Evolutionary conservation across 2,329 filamentous ascomycete genomes (phyloP).

Genomic region (Cytospora mali): DNA sequence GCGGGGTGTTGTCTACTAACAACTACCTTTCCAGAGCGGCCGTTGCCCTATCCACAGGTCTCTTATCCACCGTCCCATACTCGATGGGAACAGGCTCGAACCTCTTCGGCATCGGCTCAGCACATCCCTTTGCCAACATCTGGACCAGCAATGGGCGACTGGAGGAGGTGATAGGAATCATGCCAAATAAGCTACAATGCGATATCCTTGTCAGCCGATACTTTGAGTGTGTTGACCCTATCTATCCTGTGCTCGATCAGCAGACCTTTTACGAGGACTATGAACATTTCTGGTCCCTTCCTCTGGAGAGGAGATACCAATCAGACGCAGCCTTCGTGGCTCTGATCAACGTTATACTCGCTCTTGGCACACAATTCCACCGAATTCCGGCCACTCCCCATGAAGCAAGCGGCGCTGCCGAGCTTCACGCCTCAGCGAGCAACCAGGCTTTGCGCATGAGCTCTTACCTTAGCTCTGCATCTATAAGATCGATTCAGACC

Average conservation of each 20-base stretch:
- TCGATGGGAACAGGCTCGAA: constrained; percentile 72
- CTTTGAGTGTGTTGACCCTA: constrained; percentile 74
- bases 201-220: constrained; percentile 68
- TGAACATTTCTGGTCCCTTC: constrained; percentile 73
- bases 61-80: constrained; percentile 74
- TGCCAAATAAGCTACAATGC: constrained; percentile 75
- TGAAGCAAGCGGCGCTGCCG: constrained; percentile 65
- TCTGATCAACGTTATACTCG: constrained; percentile 76
- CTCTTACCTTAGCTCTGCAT: constrained; percentile 76
- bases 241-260: constrained; percentile 79
- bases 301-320: constrained; percentile 57
- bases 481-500: constrained; percentile 72
- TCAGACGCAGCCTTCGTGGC: constrained; percentile 71
- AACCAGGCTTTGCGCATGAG: constrained; percentile 76
- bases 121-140: constrained; percentile 81
- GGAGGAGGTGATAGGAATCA: constrained; percentile 72
- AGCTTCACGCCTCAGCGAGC: constrained; percentile 79
- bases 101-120: constrained; percentile 78
- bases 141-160: constrained; percentile 80
- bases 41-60: constrained; percentile 58
- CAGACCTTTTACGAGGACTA: constrained; percentile 78
- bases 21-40: constrained; percentile 50
- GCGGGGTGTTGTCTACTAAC: constrained; percentile 50
- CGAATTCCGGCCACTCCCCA: constrained; percentile 53
- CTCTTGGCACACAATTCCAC: constrained; percentile 78